A percentile compares a stretch with the other conserved stretches of the same genome.
These are phyloP conservation scores for Curvularia sp. DNA, from an alignment of 2,329 filamentous ascomycete species.

Conservation along the genomic window DNA sequence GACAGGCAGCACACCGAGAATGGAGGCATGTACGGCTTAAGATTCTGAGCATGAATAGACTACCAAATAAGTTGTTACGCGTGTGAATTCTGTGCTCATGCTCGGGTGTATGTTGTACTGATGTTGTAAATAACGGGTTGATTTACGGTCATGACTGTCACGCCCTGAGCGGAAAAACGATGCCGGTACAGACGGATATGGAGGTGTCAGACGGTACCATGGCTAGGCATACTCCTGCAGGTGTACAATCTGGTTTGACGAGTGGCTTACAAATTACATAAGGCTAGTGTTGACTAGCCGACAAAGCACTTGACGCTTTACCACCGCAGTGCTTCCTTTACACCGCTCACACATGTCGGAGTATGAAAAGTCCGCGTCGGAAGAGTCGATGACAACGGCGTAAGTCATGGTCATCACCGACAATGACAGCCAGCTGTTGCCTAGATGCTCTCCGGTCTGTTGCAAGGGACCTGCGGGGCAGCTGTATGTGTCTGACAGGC, in stretches of 20 bases:
- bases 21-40: not conserved
- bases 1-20: not conserved
- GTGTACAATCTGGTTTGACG: not conserved
- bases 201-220: not conserved
- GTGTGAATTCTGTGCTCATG: not conserved
- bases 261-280: not conserved
- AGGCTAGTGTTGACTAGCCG: not conserved
- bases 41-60: not conserved
- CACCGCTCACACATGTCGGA: not conserved
- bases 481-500: not conserved
- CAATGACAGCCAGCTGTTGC: not conserved
- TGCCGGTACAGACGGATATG: not conserved
- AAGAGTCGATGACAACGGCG: not conserved
- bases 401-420: too few relatives aligned
- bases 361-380: not conserved
- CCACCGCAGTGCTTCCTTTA: not conserved
- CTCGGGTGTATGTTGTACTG: not conserved
- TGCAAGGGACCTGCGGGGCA: not conserved
- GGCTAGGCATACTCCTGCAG: not conserved
- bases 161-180: not conserved
- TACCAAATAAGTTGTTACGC: not conserved
- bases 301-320: not conserved
- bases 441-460: not conserved
- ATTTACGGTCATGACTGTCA: not conserved
- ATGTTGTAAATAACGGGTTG: not conserved